Conservation (phyloP, 768 basidiomycete species). For the Tephrocybe rancida region DNA sequence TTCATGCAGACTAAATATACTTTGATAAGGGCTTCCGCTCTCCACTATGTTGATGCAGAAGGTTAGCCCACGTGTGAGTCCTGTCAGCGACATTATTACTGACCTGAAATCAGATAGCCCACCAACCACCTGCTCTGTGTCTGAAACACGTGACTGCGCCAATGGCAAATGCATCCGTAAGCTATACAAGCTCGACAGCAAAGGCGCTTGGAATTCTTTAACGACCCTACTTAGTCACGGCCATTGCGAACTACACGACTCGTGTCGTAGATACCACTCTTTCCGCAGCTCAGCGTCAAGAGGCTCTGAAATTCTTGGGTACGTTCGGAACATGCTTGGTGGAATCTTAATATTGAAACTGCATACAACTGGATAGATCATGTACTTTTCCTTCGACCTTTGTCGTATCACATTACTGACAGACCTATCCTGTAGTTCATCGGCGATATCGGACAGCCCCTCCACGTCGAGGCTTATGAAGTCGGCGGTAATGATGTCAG, state of each 20-base stretch:
- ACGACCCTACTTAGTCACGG: too few species aligned
- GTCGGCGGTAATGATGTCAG: conserved; percentile 47
- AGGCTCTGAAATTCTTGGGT: conserved; percentile 58
- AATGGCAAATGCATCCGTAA: conserved; percentile 39
- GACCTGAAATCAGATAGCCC: conserved; percentile 35
- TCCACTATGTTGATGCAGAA: conserved; percentile 56
- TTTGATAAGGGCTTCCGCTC: conserved; percentile 35
- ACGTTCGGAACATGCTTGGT: conserved; percentile 4
- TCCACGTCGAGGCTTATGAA: conserved; percentile 46
- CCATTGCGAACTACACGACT: conserved; percentile 59
- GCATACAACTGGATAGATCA: conserved; percentile 24
- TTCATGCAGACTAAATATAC: not conserved
- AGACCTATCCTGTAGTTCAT: conserved; percentile 33
- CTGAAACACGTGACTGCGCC: conserved; percentile 47
- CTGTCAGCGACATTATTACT: not conserved
- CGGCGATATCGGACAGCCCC: conserved; percentile 52
- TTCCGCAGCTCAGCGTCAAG: conserved; percentile 42
- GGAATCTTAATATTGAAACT: not conserved
- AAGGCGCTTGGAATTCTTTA: too few species aligned
- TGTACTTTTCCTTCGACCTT: conserved; percentile 20
- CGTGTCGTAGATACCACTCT: conserved; percentile 47
- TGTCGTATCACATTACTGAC: not conserved
- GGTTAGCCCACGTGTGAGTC: conserved; percentile 28
- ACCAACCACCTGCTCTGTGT: conserved; percentile 50
- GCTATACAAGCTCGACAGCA: conserved; percentile 26